phyloP scores from a whole-genome alignment of 441 rosid species.

The Jatropha podagrica region DNA sequence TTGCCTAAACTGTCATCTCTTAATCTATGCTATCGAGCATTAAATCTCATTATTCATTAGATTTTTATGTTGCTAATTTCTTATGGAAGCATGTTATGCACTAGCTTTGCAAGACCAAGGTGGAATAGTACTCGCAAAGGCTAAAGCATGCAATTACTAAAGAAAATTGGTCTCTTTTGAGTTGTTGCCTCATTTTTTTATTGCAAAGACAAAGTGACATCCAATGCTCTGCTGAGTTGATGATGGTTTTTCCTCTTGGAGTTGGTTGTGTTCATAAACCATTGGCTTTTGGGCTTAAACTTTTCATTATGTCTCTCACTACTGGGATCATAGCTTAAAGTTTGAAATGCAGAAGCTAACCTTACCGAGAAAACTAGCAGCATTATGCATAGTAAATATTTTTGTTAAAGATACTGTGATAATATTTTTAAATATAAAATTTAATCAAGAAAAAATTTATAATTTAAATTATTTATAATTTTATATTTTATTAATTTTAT shows the following conservation, averaged over 20 bases:
- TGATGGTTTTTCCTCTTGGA: not conserved
- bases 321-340: not conserved
- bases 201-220: not conserved
- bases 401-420: too few species aligned
- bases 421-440: too few species aligned
- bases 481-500: too few species aligned
- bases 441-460: too few species aligned
- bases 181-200: not conserved
- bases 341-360: not conserved
- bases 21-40: not conserved
- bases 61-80: not conserved
- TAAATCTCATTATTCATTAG: not conserved
- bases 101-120: not conserved
- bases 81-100: not conserved
- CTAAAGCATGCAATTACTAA: not conserved
- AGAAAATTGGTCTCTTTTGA: not conserved
- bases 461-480: too few species aligned
- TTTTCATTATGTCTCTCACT: not conserved
- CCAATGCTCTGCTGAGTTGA: not conserved
- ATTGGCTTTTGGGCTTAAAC: not conserved
- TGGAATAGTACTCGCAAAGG: not conserved
- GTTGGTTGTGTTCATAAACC: too few species aligned
- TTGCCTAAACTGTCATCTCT: not conserved
- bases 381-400: too few species aligned
- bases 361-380: not conserved